Conservation (phyloP, 164 flowering plant species). For the Vitis riparia region DNA sequence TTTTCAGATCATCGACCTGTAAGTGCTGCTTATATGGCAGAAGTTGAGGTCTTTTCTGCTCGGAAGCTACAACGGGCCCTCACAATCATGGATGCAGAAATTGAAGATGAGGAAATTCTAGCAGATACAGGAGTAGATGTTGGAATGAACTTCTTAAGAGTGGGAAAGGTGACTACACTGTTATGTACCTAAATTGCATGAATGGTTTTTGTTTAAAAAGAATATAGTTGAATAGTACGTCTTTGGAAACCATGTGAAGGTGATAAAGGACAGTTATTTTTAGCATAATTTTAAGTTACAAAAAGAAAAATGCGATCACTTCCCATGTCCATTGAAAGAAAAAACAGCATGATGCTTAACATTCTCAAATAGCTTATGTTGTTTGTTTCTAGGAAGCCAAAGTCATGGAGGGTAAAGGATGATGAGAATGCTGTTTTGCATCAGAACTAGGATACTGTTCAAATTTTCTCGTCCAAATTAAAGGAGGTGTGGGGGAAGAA, state of each 20-base stretch:
- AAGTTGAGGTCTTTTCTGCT: slow-evolving; percentile 76
- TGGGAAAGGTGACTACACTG: slow-evolving; percentile 30
- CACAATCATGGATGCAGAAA: slow-evolving; percentile 79
- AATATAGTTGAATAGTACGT: too few species aligned
- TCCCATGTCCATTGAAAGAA: neutral
- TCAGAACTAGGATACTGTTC: neutral
- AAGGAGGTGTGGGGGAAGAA: neutral
- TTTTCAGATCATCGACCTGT: slow-evolving; percentile 98
- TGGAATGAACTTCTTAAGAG: slow-evolving; percentile 25
- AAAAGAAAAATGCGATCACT: neutral
- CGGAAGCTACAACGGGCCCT: slow-evolving; percentile 82
- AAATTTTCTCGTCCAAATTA: neutral
- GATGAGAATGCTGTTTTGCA: neutral
- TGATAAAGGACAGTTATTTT: neutral
- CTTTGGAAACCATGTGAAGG: too few species aligned
- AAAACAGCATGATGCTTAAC: neutral
- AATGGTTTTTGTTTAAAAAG: too few species aligned
- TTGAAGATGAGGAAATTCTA: slow-evolving; percentile 43
- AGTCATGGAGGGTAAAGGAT: neutral
- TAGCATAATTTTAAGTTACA: too few species aligned
- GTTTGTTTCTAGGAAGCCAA: neutral
- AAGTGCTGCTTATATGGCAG: slow-evolving; percentile 66
- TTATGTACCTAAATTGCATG: too few species aligned
- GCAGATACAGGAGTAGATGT: slow-evolving; percentile 34
- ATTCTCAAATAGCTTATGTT: neutral